phyloP scores from a whole-genome alignment of 202 grass and related monocot species.

The Zizania palustris region DNA sequence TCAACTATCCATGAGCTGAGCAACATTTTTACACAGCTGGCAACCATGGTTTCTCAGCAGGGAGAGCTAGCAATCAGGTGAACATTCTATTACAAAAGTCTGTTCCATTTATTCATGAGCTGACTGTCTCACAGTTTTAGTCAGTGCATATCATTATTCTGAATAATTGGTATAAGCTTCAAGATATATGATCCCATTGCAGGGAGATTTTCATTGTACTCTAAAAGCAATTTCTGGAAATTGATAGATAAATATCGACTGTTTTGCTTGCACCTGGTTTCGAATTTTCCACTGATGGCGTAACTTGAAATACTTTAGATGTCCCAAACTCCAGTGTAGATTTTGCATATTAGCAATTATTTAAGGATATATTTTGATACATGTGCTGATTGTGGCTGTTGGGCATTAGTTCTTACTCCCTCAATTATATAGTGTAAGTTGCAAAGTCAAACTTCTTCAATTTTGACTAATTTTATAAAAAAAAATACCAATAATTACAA shows the following conservation, averaged over 20 bases:
- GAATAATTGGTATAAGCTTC: conserved; percentile 10
- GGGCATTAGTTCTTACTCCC: not conserved
- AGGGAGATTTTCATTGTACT: not conserved
- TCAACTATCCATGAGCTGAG: conserved; percentile 96
- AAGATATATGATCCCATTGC: not conserved
- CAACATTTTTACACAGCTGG: conserved; percentile 94
- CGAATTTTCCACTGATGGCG: not conserved
- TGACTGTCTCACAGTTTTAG: not conserved
- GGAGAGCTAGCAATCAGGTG: conserved; percentile 96
- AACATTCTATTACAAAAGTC: conserved; percentile 5
- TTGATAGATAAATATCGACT: not conserved
- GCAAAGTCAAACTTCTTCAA: no score
- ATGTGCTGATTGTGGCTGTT: not conserved
- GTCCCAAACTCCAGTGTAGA: not conserved
- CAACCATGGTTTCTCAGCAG: conserved; percentile 95
- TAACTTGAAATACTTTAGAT: not conserved
- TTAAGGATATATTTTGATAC: not conserved
- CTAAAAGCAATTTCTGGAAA: conserved; percentile 12
- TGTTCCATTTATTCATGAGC: conserved; percentile 28
- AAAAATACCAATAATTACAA: no score
- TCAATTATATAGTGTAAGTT: no score
- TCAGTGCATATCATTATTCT: conserved; percentile 1
- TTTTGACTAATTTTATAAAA: no score
- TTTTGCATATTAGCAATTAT: not conserved
- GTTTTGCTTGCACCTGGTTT: not conserved